These are phyloP conservation scores for Calophaca sinica DNA, from an alignment of 306 rosid genomes.

Conservation along the genomic window DNA sequence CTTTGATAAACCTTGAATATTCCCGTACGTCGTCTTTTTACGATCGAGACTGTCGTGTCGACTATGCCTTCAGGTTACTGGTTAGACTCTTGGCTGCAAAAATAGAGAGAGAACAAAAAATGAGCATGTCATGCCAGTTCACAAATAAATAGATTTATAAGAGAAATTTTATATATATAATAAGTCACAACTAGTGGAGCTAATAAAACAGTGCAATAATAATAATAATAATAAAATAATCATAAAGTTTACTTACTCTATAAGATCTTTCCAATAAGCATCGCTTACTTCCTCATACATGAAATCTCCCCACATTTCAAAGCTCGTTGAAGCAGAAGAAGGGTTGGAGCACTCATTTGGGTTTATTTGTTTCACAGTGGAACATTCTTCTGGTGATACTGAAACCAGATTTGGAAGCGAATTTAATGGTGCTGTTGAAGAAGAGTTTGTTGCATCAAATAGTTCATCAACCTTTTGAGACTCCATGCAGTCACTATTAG, in stretches of 20 bases:
- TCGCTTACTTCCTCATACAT: conserved; percentile 57
- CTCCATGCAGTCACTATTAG: conserved; percentile 30
- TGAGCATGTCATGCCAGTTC: neutral
- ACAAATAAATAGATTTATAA: neutral
- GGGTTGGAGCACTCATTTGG: conserved; percentile 45
- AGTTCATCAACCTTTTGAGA: conserved; percentile 26
- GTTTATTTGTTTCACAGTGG: conserved; percentile 37
- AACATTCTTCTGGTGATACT: conserved; percentile 52
- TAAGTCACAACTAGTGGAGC: conserved; percentile 25
- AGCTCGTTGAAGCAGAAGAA: conserved; percentile 56
- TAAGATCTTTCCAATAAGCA: conserved; percentile 65
- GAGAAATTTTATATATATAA: neutral
- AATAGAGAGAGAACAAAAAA: conserved; percentile 1
- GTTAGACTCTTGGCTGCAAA: conserved; percentile 54
- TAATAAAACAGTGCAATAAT: neutral
- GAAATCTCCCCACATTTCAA: conserved; percentile 64
- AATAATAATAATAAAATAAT: conserved; percentile 12
- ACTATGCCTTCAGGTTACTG: neutral
- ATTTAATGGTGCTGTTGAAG: conserved; percentile 38
- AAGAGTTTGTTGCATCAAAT: conserved; percentile 34
- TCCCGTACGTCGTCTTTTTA: neutral
- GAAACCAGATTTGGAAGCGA: conserved; percentile 61
- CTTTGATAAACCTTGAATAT: conserved; percentile 27
- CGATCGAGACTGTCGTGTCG: no score
- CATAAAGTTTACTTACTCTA: conserved; percentile 49